phyloP scores from a whole-genome alignment of 1,284 basidiomycete species.

The Fistulinella cinereoalba region DNA sequence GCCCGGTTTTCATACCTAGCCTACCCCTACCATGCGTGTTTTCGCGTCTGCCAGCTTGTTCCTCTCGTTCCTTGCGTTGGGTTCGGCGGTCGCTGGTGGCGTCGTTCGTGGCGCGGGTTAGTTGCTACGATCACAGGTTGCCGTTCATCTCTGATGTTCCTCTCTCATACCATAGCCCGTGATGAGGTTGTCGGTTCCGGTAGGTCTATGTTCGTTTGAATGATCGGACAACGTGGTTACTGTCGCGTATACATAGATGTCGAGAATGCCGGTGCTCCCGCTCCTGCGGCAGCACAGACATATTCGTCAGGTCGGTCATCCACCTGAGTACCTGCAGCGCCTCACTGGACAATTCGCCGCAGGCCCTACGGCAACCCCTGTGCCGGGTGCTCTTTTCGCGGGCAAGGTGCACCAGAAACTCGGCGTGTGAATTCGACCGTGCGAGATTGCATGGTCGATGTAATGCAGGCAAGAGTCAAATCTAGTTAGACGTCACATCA shows the following conservation, averaged over 20 bases:
- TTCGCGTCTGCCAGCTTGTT: constrained; percentile 4
- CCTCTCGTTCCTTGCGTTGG: constrained; percentile 11
- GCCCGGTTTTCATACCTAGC: too few relatives aligned
- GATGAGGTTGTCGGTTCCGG: neutral
- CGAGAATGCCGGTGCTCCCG: neutral
- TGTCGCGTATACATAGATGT: constrained; percentile 1
- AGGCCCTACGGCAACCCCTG: neutral
- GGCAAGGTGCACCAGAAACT: constrained; percentile 12
- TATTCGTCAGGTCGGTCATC: constrained; percentile 6
- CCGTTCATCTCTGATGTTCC: neutral
- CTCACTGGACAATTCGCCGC: neutral
- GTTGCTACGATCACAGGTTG: neutral
- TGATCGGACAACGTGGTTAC: neutral
- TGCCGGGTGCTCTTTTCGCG: constrained; percentile 4
- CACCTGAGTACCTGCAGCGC: neutral
- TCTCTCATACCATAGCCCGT: neutral
- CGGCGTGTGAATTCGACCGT: neutral
- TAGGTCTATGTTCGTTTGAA: neutral
- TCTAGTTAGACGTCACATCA: too few relatives aligned
- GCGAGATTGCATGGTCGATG: too few relatives aligned
- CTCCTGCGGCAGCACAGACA: neutral
- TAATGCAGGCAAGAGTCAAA: too few relatives aligned
- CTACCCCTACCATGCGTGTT: constrained; percentile 11
- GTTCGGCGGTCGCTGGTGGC: constrained; percentile 3
- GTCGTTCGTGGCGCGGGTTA: constrained; percentile 7